These are phyloP conservation scores for Colletotrichum tamarilloi DNA, from an alignment of 2,329 filamentous ascomycete genomes.

Conservation along the genomic window DNA sequence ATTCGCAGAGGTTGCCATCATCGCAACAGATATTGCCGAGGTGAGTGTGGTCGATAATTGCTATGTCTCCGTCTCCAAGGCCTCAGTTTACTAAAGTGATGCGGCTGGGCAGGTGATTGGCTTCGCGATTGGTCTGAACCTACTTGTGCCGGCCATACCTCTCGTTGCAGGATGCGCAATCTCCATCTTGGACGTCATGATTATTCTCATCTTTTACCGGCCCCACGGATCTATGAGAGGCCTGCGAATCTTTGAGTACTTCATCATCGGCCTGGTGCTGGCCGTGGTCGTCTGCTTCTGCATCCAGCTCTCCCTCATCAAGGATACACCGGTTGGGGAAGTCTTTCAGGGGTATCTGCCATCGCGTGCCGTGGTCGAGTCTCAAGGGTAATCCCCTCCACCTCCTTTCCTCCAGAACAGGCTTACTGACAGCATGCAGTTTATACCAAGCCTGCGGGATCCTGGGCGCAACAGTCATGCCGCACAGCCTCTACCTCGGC, in stretches of 20 bases:
- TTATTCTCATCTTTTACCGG: slow-evolving; percentile 75
- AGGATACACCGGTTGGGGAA: slow-evolving; percentile 63
- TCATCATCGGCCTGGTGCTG: slow-evolving; percentile 72
- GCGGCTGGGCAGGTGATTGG: slow-evolving; percentile 67
- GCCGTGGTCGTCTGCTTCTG: slow-evolving; percentile 78
- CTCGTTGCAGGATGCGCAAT: slow-evolving; percentile 76
- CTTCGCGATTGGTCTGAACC: slow-evolving; percentile 75
- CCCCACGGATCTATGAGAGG: slow-evolving; percentile 69
- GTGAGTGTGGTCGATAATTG: slow-evolving; percentile 45
- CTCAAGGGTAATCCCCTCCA: slow-evolving; percentile 53
- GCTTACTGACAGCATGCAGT: slow-evolving; percentile 36
- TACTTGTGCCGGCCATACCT: slow-evolving; percentile 72
- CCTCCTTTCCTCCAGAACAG: too few relatives aligned
- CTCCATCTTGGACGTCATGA: slow-evolving; percentile 75
- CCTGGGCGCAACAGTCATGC: slow-evolving; percentile 80
- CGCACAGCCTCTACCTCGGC: slow-evolving; percentile 75
- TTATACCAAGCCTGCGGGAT: slow-evolving; percentile 81
- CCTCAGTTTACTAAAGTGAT: neutral
- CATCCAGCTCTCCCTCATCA: slow-evolving; percentile 73
- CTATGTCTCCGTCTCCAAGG: too few relatives aligned
- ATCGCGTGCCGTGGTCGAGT: slow-evolving; percentile 67
- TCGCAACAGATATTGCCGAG: slow-evolving; percentile 78
- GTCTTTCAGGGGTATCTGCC: slow-evolving; percentile 76
- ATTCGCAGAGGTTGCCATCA: slow-evolving; percentile 74
- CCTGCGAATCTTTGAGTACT: slow-evolving; percentile 71